phyloP scores from a whole-genome alignment of 768 basidiomycete species.

The Russula lepida region DNA sequence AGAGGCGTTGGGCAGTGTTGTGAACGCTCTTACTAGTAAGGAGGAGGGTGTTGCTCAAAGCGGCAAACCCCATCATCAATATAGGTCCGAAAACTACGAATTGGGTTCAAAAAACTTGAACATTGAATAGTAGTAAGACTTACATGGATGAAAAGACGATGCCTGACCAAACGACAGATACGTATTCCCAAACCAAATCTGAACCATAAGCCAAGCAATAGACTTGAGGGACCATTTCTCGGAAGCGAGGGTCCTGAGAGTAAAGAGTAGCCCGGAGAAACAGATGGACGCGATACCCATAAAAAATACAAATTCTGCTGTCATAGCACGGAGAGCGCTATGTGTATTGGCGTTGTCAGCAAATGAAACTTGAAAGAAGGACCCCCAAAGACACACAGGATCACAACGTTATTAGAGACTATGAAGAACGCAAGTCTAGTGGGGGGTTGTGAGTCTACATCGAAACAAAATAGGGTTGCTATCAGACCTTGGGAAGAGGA shows the following conservation, averaged over 20 bases:
- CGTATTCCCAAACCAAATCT: conserved; percentile 82
- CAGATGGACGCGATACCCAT: conserved; percentile 68
- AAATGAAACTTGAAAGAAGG: not conserved
- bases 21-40: conserved; percentile 55
- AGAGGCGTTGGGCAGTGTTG: conserved; percentile 4
- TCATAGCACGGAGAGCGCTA: conserved; percentile 78
- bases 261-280: conserved; percentile 68
- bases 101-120: not conserved
- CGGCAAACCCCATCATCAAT: conserved; percentile 73
- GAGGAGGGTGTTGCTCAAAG: conserved; percentile 67
- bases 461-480: not conserved
- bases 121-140: not conserved
- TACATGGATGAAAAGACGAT: conserved; percentile 34
- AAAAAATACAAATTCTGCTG: conserved; percentile 70
- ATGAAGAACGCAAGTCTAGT: conserved; percentile 69
- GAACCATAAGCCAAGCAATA: conserved; percentile 78
- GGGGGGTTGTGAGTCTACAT: not conserved
- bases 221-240: conserved; percentile 35
- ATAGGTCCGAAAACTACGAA: conserved; percentile 56
- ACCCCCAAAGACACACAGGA: conserved; percentile 44
- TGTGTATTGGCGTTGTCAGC: not conserved
- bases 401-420: conserved; percentile 67
- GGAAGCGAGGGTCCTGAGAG: conserved; percentile 43
- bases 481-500: conserved; percentile 69
- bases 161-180: conserved; percentile 44